A percentile compares a stretch with the other conserved stretches of the same genome.
These are phyloP conservation scores for Xylaria sp. DNA, from an alignment of 2,329 filamentous ascomycete species.

Conservation along the genomic window DNA sequence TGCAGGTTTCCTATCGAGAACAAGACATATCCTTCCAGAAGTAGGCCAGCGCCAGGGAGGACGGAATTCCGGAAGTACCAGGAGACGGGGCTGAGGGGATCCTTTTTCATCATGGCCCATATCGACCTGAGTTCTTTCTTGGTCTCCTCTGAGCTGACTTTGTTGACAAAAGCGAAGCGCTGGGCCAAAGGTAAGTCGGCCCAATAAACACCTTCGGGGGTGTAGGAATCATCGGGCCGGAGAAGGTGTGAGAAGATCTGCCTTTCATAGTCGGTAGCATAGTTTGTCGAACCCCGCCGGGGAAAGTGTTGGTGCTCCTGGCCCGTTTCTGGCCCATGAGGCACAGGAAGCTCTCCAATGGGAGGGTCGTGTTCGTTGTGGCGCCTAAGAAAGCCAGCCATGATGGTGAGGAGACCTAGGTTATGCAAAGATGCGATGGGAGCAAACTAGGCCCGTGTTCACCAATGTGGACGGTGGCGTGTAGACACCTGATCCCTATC, in stretches of 20 bases:
- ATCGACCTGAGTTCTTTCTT: conserved; percentile 73
- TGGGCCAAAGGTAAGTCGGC: conserved; percentile 80
- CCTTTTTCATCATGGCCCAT: conserved; percentile 84
- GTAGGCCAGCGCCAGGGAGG: conserved; percentile 89
- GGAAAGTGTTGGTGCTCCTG: conserved; percentile 62
- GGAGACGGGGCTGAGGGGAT: conserved; percentile 83
- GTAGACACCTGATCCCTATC: conserved; percentile 18
- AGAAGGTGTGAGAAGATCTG: conserved; percentile 81
- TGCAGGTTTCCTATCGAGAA: conserved; percentile 96
- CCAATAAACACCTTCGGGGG: conserved; percentile 87
- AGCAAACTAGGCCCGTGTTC: conserved; percentile 14
- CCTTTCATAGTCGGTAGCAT: conserved; percentile 62
- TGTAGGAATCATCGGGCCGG: conserved; percentile 89
- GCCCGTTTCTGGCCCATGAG: conserved; percentile 63
- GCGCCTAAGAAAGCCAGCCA: conserved; percentile 54
- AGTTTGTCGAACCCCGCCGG: conserved; percentile 50
- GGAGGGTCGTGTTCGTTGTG: conserved; percentile 56
- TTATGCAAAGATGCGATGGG: conserved; percentile 3
- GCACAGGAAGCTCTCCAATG: conserved; percentile 66
- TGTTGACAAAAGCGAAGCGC: conserved; percentile 79
- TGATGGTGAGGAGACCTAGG: conserved; percentile 34
- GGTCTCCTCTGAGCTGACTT: conserved; percentile 77
- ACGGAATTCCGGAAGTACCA: conserved; percentile 94
- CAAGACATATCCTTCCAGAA: conserved; percentile 93
- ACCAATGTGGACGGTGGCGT: conserved; percentile 15